Base-by-base conservation (phyloP, 176 grass and related monocot genomes). In the Eragrostis curvula region DNA sequence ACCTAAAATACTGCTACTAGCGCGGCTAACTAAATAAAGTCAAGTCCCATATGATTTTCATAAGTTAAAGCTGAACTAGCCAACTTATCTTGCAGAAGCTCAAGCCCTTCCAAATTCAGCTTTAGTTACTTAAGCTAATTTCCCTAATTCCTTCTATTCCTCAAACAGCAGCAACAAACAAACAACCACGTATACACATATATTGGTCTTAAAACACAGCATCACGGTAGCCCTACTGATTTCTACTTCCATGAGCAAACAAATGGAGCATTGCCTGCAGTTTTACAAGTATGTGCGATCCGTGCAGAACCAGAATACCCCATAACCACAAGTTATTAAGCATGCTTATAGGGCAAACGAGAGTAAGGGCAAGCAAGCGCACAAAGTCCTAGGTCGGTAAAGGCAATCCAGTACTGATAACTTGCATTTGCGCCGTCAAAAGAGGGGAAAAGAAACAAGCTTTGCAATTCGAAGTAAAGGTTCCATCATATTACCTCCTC, bases 401-500 rank as follows among this genome's bases (percentile, higher is more conserved):
- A 70, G n/a, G 6, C 18, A 70, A 60, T 2, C 18, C 56, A 12
- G 24, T 72, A 73, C 29, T 17, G 21, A 39, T 40, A 71, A 5
- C 39, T 66, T 52, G 45, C 44, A 47, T 44, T 51, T 15, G 44
- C 6, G 20, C 47, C 32, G 12, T 39, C 7, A 40, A 18, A 36
- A 14, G 27, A 67, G 9, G 7, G 11, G 5, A 59, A 49, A 20
- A 43, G 43, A 55, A 56, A 11, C 3, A 80, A 56, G 23, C 49
- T 78, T 52, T 53, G 44, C 47, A 21, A 3, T 57, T 39, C 7
- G 14, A 43, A 76, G 77, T 36, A 28, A 81, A 57, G 66, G 16
- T 20, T 21, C 24, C 41, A 65, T 74, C n/a, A 85, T 88, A 56
- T 82, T 75, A 91, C 92, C 92, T 94, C 82, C 56, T 83, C 58